These are phyloP conservation scores for Mycena olivaceomarginata DNA, from an alignment of 768 basidiomycete species.

Conservation along the genomic window DNA sequence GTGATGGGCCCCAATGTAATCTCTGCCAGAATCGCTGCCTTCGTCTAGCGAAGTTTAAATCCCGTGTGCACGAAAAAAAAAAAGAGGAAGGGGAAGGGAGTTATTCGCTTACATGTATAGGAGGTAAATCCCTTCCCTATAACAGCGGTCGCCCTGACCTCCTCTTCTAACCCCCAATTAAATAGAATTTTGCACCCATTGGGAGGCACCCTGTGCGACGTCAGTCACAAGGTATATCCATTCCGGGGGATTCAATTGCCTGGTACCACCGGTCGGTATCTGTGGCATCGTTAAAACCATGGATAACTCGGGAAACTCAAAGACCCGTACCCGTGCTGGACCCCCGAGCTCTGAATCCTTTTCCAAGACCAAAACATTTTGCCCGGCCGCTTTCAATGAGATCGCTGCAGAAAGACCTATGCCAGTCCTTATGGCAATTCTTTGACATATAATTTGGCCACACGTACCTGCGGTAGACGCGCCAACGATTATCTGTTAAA, in stretches of 20 bases:
- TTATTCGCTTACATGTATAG: constrained; percentile 24
- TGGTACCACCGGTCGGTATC: constrained; percentile 29
- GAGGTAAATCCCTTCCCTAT: constrained; percentile 29
- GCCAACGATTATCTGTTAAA: constrained; percentile 36
- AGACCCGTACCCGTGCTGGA: constrained; percentile 16
- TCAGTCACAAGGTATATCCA: background rate
- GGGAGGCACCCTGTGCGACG: constrained; percentile 25
- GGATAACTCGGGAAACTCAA: background rate
- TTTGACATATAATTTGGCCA: too few relatives aligned
- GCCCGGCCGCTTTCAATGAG: constrained; percentile 29
- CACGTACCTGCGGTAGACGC: constrained; percentile 37
- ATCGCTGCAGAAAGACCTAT: constrained; percentile 32
- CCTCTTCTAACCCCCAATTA: constrained; percentile 40
- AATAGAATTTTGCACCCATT: constrained; percentile 43
- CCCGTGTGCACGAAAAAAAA: too few relatives aligned
- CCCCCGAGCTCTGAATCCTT: constrained; percentile 31
- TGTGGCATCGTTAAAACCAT: background rate
- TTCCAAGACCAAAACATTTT: constrained; percentile 33
- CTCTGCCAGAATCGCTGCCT: constrained; percentile 9
- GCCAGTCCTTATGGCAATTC: background rate
- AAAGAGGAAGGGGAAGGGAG: too few relatives aligned
- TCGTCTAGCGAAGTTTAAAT: background rate
- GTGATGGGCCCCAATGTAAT: constrained; percentile 30
- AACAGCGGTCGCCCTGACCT: constrained; percentile 24
- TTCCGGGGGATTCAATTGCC: background rate